These are phyloP conservation scores for Maudiozyma saulgeensis DNA, from an alignment of 805 yeast species.

Conservation along the genomic window DNA sequence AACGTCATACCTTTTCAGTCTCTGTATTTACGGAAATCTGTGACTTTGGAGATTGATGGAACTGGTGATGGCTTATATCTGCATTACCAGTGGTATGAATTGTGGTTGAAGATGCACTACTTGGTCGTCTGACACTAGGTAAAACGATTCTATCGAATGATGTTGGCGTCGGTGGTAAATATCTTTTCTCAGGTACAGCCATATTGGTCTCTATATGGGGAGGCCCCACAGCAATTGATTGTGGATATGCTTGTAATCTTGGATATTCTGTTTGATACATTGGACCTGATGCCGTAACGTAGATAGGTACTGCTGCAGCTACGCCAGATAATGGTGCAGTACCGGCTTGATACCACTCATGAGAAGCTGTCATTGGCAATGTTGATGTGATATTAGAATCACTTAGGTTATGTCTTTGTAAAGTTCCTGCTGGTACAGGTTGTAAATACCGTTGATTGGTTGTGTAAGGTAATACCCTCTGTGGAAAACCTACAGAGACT, in stretches of 20 bases:
- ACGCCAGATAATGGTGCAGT: background rate
- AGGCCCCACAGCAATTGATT: background rate
- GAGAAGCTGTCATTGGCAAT: background rate
- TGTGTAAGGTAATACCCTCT: background rate
- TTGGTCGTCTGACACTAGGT: background rate
- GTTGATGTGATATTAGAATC: background rate
- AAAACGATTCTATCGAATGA: background rate
- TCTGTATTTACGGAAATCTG: background rate
- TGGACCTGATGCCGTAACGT: background rate
- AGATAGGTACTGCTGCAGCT: background rate
- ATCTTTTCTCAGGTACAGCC: background rate
- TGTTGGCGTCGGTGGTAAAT: background rate
- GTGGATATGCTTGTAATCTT: background rate
- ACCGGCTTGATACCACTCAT: background rate
- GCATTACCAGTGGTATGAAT: background rate
- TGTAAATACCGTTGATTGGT: background rate
- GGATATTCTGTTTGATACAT: background rate
- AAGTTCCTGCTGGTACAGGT: background rate
- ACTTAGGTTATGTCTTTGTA: background rate
- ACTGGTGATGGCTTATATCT: background rate
- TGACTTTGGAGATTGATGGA: background rate
- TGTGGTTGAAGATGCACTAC: background rate
- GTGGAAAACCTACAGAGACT: background rate
- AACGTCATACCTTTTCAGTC: background rate
- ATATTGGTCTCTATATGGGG: background rate